Conservation (phyloP, 2,329 filamentous ascomycete species). For the Penicillium sp. region DNA sequence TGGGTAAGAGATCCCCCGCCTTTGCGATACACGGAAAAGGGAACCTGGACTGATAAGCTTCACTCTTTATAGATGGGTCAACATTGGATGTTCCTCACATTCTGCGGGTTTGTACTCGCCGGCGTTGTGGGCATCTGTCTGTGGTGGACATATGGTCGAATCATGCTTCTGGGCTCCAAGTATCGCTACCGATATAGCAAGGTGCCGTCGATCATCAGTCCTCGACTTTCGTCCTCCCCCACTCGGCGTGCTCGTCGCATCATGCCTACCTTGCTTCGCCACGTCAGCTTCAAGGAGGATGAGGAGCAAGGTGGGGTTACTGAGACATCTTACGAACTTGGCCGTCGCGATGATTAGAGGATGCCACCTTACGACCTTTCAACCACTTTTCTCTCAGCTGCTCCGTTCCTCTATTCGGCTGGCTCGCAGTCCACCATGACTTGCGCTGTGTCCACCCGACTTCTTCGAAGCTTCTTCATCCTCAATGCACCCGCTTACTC, state of each 20-base stretch:
- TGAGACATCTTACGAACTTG: constrained; percentile 37
- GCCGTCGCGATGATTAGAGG: constrained; percentile 24
- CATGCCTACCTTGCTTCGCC: constrained; percentile 33
- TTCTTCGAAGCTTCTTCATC: background rate
- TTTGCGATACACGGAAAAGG: background rate
- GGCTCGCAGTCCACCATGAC: background rate
- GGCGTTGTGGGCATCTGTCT: constrained; percentile 42
- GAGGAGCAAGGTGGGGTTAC: constrained; percentile 30
- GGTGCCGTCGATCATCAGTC: constrained; percentile 22
- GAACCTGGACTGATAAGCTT: constrained; percentile 1
- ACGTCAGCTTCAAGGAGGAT: constrained; percentile 37
- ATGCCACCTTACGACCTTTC: no score
- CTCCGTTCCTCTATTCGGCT: background rate
- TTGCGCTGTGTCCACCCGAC: background rate
- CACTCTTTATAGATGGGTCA: constrained; percentile 43
- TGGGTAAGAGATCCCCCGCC: constrained; percentile 44
- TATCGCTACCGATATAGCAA: constrained; percentile 38
- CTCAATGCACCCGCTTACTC: background rate
- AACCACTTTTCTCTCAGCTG: constrained; percentile 7
- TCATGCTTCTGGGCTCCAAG: constrained; percentile 37
- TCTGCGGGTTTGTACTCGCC: constrained; percentile 47
- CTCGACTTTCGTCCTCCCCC: constrained; percentile 28
- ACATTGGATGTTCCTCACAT: constrained; percentile 52
- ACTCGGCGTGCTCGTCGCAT: constrained; percentile 29
- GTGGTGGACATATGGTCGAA: constrained; percentile 48